These are phyloP conservation scores for Rhynchosporium agropyri DNA, from an alignment of 2,329 filamentous ascomycete species.

Conservation along the genomic window DNA sequence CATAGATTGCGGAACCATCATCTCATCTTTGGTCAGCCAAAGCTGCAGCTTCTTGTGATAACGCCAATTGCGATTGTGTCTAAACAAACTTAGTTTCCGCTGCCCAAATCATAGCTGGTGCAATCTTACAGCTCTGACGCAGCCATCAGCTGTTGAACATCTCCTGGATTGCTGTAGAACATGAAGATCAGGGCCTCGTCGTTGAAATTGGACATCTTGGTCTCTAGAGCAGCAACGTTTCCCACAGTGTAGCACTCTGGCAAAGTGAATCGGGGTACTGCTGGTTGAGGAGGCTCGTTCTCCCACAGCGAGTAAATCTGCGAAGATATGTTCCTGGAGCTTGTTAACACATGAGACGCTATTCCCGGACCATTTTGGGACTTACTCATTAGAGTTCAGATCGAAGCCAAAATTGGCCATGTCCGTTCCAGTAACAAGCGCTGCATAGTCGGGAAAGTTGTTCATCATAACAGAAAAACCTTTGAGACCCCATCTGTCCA, in stretches of 20 bases:
- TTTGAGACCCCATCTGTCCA: constrained; percentile 67
- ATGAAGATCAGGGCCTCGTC: constrained; percentile 72
- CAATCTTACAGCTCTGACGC: constrained; percentile 61
- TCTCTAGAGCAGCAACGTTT: constrained; percentile 66
- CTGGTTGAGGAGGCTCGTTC: constrained; percentile 59
- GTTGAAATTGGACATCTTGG: constrained; percentile 67
- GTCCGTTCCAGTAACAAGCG: constrained; percentile 62
- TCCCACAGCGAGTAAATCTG: constrained; percentile 65
- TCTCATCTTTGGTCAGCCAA: constrained; percentile 69
- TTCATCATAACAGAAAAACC: constrained; percentile 62
- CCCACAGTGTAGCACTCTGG: constrained; percentile 69
- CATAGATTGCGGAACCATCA: constrained; percentile 63
- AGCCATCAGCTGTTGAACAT: constrained; percentile 64
- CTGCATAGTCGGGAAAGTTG: constrained; percentile 65
- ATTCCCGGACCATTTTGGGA: constrained; percentile 15
- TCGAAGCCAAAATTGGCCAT: constrained; percentile 60
- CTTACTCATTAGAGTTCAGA: constrained; percentile 60
- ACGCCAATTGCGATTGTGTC: constrained; percentile 66
- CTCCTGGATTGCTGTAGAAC: constrained; percentile 67
- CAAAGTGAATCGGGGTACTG: constrained; percentile 58
- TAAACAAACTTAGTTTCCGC: constrained; percentile 37
- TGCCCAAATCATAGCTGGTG: not conserved
- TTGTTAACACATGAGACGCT: constrained; percentile 25
- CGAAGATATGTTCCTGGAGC: constrained; percentile 50
- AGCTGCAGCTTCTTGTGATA: constrained; percentile 69